These are phyloP conservation scores for Chlamydomonas asymmetrica DNA, from an alignment of 139 green algal species.

Conservation along the genomic window DNA sequence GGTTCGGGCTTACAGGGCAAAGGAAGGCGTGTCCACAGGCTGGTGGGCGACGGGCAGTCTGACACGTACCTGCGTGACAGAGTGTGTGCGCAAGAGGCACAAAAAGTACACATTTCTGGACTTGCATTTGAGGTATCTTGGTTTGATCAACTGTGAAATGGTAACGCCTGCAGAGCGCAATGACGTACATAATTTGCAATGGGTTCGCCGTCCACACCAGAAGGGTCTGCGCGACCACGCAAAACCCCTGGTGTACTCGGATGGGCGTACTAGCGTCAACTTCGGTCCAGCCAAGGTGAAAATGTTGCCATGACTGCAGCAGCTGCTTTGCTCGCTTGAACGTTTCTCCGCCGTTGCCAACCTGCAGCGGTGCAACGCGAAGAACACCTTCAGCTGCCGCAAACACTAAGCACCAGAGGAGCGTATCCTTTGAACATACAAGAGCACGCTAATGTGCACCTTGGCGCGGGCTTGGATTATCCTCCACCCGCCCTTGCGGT, in stretches of 20 bases:
- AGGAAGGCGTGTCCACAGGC: too few species aligned
- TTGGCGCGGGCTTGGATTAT: too few species aligned
- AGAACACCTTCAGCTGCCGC: too few species aligned
- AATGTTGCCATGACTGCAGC: constrained; percentile 51
- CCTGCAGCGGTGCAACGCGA: constrained; percentile 22
- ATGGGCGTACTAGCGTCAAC: constrained; percentile 41
- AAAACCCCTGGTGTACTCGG: constrained; percentile 14
- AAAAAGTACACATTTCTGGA: too few species aligned
- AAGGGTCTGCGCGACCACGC: constrained; percentile 48
- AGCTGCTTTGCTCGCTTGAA: constrained; percentile 30
- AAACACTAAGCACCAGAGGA: too few species aligned
- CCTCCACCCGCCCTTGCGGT: too few species aligned
- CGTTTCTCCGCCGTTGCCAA: constrained; percentile 42
- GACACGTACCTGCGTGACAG: too few species aligned
- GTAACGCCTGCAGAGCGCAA: background rate
- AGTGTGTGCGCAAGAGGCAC: too few species aligned
- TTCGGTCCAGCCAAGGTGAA: constrained; percentile 56
- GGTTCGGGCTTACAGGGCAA: too few species aligned
- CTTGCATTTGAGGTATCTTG: background rate
- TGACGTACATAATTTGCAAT: constrained; percentile 45
- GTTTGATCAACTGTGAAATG: background rate
- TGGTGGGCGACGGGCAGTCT: too few species aligned
- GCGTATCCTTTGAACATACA: too few species aligned
- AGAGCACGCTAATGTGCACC: too few species aligned
- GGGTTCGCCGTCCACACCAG: constrained; percentile 55